Evolutionary conservation across 225 moss, liverwort and hornwort species (phyloP), one percentile per base, ranked within the genome.

Genomic region (Polytrichum formosum): DNA sequence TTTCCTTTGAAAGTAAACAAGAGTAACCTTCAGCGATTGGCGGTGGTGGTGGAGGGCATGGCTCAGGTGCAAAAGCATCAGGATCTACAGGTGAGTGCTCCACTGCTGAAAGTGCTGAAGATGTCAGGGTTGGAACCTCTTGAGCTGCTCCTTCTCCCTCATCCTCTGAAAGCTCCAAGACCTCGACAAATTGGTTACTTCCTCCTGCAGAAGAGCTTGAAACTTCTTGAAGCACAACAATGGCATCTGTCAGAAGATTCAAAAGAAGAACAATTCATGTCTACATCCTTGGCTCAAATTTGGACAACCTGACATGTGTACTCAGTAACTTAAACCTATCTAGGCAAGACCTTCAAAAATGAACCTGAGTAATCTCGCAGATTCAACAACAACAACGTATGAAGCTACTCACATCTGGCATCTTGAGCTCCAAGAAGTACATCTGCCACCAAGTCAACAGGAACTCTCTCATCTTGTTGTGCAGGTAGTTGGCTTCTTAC

Each of bases 31-130:
- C 68, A 56, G 66, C 54, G 62, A 37, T 23, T 63, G 63, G 20
- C 9, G 0, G 35, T 28, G 68, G 82, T 76, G 62, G 68, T 73
- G 64, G 46, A 68, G 69, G 65, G 65, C 53, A 69, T 73, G 71
- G 70, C 28, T 84, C 84, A n/a, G 82, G 82, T 18, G 85, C 82
- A 77, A 82, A 85, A 60, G 77, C 85, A 70, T 85, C 82, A 61
- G 66, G 69, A 61, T 85, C 85, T 64, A 82, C 85, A 64, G 79
- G 77, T 31, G 85, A 82, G 53, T 70, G 55, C 64, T 72, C 67
- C 23, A 74, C 77, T 60, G 79, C 85, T 61, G 72, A 75, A 79
- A 85, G 77, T 28, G 60, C 72, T 61, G 79, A 82, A 70, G 79
- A 82, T 31, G 77, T 75, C 33, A 79, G 72, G 20, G 68, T 67